These are phyloP conservation scores for Calamus simplicifolius DNA, from an alignment of 176 grass and related monocot species.

Conservation along the genomic window DNA sequence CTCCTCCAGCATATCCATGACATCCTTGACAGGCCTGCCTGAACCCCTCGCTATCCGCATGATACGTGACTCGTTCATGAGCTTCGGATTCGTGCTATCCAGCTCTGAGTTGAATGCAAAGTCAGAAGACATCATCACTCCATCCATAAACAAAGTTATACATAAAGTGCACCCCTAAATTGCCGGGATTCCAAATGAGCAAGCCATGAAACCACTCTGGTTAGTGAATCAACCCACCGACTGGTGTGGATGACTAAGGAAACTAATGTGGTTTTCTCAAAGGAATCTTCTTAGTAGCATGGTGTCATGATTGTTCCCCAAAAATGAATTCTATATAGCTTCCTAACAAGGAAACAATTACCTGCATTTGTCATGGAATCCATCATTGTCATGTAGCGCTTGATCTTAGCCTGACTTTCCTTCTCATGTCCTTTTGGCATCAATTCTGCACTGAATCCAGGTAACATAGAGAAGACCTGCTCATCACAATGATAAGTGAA, in stretches of 20 bases:
- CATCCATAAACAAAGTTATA: too few relatives aligned
- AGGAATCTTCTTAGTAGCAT: too few relatives aligned
- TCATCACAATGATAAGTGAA: neutral
- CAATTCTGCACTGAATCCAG: constrained; percentile 75
- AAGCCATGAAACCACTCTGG: too few relatives aligned
- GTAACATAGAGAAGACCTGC: constrained; percentile 93
- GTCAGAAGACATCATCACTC: neutral
- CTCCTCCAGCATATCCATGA: constrained; percentile 80
- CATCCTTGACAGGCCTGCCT: constrained; percentile 66
- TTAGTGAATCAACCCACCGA: too few relatives aligned
- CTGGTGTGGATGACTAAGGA: too few relatives aligned
- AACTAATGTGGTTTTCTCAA: too few relatives aligned
- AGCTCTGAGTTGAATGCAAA: constrained; percentile 46
- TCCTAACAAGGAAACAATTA: constrained; percentile 7
- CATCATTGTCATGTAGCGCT: constrained; percentile 98
- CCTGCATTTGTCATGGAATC: constrained; percentile 95
- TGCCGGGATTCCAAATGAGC: too few relatives aligned
- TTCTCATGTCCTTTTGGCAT: constrained; percentile 98
- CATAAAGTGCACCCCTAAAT: too few relatives aligned
- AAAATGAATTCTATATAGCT: too few relatives aligned
- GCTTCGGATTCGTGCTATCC: constrained; percentile 72
- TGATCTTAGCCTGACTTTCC: constrained; percentile 92
- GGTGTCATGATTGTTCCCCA: too few relatives aligned
- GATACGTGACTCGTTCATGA: constrained; percentile 68
- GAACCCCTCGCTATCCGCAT: constrained; percentile 64